These are phyloP conservation scores for Xylaria sp. DNA, from an alignment of 2,329 filamentous ascomycete species.

Conservation along the genomic window DNA sequence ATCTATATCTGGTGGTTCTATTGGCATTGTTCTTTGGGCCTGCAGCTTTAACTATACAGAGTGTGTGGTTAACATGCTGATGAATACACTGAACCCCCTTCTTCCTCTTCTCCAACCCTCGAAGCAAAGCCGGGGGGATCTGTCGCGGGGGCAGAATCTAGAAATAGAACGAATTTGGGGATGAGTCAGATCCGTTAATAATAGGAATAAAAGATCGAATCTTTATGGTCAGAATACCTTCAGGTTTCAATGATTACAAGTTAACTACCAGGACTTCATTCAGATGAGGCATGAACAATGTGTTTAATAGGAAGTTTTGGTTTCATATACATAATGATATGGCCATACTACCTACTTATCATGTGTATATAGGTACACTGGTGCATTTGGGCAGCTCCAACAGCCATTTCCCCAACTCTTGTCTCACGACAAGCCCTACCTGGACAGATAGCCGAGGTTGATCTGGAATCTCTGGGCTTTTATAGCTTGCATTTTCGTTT, in stretches of 20 bases:
- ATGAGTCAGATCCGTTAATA: background rate
- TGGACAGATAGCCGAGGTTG: background rate
- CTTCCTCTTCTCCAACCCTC: background rate
- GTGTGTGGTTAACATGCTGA: background rate
- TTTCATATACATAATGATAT: background rate
- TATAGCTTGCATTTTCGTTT: background rate
- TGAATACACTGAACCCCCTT: background rate
- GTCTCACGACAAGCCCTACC: background rate
- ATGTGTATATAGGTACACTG: background rate
- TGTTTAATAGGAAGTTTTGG: background rate
- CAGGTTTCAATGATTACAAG: background rate
- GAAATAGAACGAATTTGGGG: background rate
- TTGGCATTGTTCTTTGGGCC: background rate
- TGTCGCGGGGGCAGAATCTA: background rate
- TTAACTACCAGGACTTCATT: background rate
- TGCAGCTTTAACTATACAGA: background rate
- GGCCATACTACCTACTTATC: background rate
- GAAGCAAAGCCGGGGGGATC: background rate
- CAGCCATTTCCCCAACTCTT: background rate
- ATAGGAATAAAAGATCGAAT: background rate
- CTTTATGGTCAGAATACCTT: background rate
- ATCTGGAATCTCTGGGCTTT: background rate
- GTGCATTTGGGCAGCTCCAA: background rate
- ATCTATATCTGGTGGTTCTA: background rate
- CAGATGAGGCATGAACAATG: background rate